Percentiles rank a stretch among this genome's conserved stretches.
phyloP scores from a whole-genome alignment of 495 filamentous ascomycete genomes.

The Neurospora sp. region DNA sequence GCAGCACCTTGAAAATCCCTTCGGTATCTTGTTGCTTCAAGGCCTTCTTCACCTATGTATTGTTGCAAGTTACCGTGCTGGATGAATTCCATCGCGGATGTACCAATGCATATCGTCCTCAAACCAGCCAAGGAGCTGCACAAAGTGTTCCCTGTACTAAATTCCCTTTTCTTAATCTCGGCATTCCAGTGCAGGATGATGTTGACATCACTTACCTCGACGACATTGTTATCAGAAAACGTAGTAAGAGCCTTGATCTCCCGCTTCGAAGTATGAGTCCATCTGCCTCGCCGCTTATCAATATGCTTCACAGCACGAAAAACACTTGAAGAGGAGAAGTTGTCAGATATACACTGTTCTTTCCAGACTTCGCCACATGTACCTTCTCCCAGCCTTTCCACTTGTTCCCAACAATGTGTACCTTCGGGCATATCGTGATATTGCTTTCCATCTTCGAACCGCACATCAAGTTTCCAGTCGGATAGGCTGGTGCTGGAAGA shows the following conservation, averaged over 20 bases:
- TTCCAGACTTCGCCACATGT: not conserved
- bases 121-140: constrained; percentile 33
- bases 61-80: constrained; percentile 22
- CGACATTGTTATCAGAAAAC: not conserved
- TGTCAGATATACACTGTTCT: not conserved
- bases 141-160: constrained; percentile 10
- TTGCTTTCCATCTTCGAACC: not conserved
- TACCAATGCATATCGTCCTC: constrained; percentile 17
- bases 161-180: too few species aligned
- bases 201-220: not conserved
- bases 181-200: too few species aligned
- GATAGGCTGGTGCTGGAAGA: not conserved
- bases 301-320: not conserved
- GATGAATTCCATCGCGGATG: constrained; percentile 36
- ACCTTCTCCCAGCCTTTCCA: not conserved
- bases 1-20: too few species aligned
- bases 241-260: not conserved
- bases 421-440: not conserved
- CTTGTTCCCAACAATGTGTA: not conserved
- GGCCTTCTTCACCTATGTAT: constrained; percentile 3
- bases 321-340: not conserved
- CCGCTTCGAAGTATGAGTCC: not conserved
- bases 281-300: not conserved
- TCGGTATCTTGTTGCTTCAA: not conserved
- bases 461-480: too few species aligned